Conservation (phyloP, 805 yeast genomes). For the Starmerella scarabaei region DNA sequence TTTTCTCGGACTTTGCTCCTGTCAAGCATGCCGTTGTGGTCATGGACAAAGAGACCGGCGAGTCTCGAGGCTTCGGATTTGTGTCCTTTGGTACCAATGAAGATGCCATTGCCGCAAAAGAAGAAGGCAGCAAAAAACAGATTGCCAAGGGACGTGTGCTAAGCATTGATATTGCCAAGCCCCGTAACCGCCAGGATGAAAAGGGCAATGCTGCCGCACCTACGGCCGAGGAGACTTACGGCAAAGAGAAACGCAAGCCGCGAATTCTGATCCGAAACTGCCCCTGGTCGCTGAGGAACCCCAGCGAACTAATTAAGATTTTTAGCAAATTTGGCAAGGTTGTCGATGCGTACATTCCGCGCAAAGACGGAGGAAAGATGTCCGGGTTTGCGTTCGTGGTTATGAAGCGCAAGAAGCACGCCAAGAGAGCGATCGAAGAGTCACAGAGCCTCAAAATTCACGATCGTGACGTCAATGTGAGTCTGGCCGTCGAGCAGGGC, state of each 20-base stretch:
- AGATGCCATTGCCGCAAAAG: constrained; percentile 67
- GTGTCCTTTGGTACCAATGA: constrained; percentile 78
- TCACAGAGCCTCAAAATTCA: constrained; percentile 64
- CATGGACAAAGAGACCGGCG: constrained; percentile 50
- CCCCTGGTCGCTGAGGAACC: constrained; percentile 89
- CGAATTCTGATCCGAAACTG: constrained; percentile 79
- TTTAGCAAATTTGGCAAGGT: constrained; percentile 77
- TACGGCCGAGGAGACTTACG: constrained; percentile 9
- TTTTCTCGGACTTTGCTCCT: constrained; percentile 84
- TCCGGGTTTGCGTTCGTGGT: constrained; percentile 91
- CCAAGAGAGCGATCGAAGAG: constrained; percentile 68
- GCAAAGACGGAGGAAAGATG: constrained; percentile 77
- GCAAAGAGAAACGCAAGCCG: constrained; percentile 59
- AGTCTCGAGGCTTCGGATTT: constrained; percentile 90
- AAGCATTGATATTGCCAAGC: constrained; percentile 76
- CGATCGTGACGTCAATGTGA: constrained; percentile 88
- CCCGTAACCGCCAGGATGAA: constrained; percentile 57
- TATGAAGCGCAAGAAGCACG: constrained; percentile 66
- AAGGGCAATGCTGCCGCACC: constrained; percentile 6
- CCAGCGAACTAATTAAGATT: constrained; percentile 52
- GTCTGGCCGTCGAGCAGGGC: constrained; percentile 78
- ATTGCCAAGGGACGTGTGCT: constrained; percentile 48
- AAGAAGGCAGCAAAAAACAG: constrained; percentile 49
- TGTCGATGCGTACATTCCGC: constrained; percentile 77
- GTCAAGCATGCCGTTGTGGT: constrained; percentile 92